These are phyloP conservation scores for Nigrospora osmanthi DNA, from an alignment of 2,329 filamentous ascomycete species.

Conservation along the genomic window DNA sequence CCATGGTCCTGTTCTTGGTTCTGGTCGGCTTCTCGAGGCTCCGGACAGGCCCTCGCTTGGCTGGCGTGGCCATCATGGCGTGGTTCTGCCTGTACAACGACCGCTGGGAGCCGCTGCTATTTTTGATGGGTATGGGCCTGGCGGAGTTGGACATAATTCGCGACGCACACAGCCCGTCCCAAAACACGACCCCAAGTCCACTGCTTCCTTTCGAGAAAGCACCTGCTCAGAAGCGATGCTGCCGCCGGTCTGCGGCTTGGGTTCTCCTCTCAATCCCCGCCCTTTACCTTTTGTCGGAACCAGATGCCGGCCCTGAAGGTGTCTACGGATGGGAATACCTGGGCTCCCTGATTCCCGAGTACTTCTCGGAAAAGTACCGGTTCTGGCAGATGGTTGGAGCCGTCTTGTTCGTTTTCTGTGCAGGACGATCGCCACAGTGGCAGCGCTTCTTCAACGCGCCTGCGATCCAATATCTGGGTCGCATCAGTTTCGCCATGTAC, in stretches of 20 bases:
- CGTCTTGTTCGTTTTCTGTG: slow-evolving; percentile 41
- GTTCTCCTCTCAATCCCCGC: slow-evolving; percentile 34
- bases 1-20: slow-evolving; percentile 47
- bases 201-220: slow-evolving; percentile 15
- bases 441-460: slow-evolving; percentile 41
- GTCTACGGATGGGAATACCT: slow-evolving; percentile 47
- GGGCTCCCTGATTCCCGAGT: slow-evolving; percentile 36
- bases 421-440: slow-evolving; percentile 36
- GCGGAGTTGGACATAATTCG: slow-evolving; percentile 47
- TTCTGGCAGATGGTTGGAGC: slow-evolving; percentile 50
- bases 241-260: slow-evolving; percentile 23
- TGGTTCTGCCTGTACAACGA: slow-evolving; percentile 38
- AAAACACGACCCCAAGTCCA: slow-evolving; percentile 6
- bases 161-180: slow-evolving; percentile 27
- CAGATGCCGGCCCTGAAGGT: slow-evolving; percentile 28
- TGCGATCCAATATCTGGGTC: slow-evolving; percentile 49
- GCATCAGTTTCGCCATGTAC: slow-evolving; percentile 54
- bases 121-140: slow-evolving; percentile 44
- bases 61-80: slow-evolving; percentile 31
- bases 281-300: slow-evolving; percentile 44
- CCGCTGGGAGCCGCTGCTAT: slow-evolving; percentile 48
- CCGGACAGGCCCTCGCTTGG: slow-evolving; percentile 31
- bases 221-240: slow-evolving; percentile 2
- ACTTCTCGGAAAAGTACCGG: slow-evolving; percentile 41
- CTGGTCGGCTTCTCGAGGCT: slow-evolving; percentile 41